Conservation (phyloP, 306 rosid genomes). For the Ceratonia siliqua region DNA sequence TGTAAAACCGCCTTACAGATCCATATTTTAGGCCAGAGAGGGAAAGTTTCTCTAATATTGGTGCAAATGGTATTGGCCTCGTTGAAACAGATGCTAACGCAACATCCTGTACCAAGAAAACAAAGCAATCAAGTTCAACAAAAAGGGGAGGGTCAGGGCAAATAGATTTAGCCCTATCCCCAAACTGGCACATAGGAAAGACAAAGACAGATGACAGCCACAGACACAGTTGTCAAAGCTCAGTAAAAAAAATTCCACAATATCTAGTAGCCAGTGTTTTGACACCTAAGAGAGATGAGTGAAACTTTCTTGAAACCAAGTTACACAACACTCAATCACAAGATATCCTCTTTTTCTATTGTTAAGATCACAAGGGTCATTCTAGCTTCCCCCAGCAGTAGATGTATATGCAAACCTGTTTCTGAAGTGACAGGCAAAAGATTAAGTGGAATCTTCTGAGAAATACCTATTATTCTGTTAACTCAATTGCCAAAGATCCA, state of each 20-base stretch:
- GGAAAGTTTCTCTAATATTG: slow-evolving; percentile 76
- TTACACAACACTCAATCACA: neutral
- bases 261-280: neutral
- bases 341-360: neutral
- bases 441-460: neutral
- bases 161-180: neutral
- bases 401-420: neutral
- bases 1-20: slow-evolving; percentile 79
- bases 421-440: neutral
- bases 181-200: neutral
- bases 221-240: neutral
- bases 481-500: neutral
- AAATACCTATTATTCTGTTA: too few relatives aligned
- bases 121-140: slow-evolving; percentile 21
- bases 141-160: neutral
- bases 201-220: neutral
- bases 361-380: neutral
- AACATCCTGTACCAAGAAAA: slow-evolving; percentile 65
- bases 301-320: neutral
- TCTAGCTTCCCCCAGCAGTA: neutral
- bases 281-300: neutral
- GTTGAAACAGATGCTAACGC: slow-evolving; percentile 92
- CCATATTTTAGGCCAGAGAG: slow-evolving; percentile 76
- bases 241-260: neutral
- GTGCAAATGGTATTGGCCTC: slow-evolving; percentile 91